phyloP scores from a whole-genome alignment of 371 early-diverging fungal species.

The Circinella umbellata region DNA sequence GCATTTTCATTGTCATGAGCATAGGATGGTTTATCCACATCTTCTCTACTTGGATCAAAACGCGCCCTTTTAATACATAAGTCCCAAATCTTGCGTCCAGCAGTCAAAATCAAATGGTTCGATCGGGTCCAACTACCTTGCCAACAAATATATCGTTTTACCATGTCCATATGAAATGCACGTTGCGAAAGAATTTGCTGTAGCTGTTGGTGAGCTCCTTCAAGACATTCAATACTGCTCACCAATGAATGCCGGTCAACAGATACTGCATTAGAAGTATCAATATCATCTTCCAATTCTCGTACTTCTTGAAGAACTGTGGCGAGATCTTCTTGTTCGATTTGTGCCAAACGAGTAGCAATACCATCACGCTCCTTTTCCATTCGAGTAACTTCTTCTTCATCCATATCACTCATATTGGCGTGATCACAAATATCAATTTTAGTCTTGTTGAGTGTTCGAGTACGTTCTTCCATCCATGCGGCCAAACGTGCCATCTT shows the following conservation, averaged over 20 bases:
- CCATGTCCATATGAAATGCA: constrained; percentile 32
- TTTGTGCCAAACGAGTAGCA: constrained; percentile 30
- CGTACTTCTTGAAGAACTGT: constrained; percentile 35
- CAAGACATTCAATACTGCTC: constrained; percentile 32
- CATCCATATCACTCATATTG: constrained; percentile 5
- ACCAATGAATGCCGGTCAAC: constrained; percentile 41
- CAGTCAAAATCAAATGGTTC: constrained; percentile 42
- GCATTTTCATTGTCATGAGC: constrained; percentile 35
- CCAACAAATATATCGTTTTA: constrained; percentile 42
- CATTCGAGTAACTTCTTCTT: constrained; percentile 31
- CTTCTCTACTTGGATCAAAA: constrained; percentile 41
- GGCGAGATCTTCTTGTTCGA: constrained; percentile 46
- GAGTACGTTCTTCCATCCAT: constrained; percentile 50
- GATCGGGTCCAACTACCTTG: constrained; percentile 39
- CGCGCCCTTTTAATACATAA: constrained; percentile 47
- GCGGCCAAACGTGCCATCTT: constrained; percentile 34
- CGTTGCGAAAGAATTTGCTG: constrained; percentile 26
- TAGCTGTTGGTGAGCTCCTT: constrained; percentile 29
- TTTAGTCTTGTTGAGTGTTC: constrained; percentile 24
- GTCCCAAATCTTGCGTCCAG: constrained; percentile 49
- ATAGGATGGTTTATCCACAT: constrained; percentile 42
- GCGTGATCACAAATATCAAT: constrained; percentile 16
- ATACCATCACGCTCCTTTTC: constrained; percentile 54
- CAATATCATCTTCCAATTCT: constrained; percentile 40
- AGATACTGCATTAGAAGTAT: constrained; percentile 40